Conservation (phyloP, 441 rosid genomes). For the Erysimum pusillum region DNA sequence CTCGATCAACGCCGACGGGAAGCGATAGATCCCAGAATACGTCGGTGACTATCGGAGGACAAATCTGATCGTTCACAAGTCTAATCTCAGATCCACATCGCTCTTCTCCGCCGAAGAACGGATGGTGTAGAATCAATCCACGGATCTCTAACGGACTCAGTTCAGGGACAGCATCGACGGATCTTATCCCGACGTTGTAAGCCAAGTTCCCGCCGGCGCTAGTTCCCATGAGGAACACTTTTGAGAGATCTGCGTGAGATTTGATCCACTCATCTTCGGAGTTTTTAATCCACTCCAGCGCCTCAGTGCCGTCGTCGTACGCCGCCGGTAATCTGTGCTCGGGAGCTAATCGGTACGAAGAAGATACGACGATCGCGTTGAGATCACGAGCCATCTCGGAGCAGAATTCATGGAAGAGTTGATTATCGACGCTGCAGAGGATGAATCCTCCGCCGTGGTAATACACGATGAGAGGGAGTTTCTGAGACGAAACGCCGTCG, state of each 20-base stretch:
- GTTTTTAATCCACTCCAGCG: slow-evolving; percentile 49
- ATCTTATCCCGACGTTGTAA: slow-evolving; percentile 51
- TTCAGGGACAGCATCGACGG: background rate
- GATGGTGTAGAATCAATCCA: slow-evolving; percentile 63
- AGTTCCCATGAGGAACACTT: slow-evolving; percentile 58
- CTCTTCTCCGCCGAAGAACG: slow-evolving; percentile 61
- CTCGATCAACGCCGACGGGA: slow-evolving; percentile 56
- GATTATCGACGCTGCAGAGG: slow-evolving; percentile 38
- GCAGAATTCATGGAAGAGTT: slow-evolving; percentile 41
- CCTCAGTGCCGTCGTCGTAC: slow-evolving; percentile 60
- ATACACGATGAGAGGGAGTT: slow-evolving; percentile 58
- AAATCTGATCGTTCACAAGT: slow-evolving; percentile 31
- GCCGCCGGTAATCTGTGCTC: slow-evolving; percentile 76
- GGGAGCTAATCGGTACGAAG: slow-evolving; percentile 62
- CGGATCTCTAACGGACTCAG: slow-evolving; percentile 52
- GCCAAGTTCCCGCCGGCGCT: slow-evolving; percentile 67
- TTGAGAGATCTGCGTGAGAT: slow-evolving; percentile 46
- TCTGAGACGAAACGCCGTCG: slow-evolving; percentile 12
- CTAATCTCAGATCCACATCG: slow-evolving; percentile 53
- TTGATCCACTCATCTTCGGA: slow-evolving; percentile 53
- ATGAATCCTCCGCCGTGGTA: slow-evolving; percentile 71
- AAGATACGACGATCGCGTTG: slow-evolving; percentile 50
- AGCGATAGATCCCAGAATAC: slow-evolving; percentile 56
- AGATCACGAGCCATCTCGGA: slow-evolving; percentile 42
- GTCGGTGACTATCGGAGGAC: slow-evolving; percentile 48